Base-by-base conservation (phyloP, 331 rosid genomes). In the Pyrus hybrid region DNA sequence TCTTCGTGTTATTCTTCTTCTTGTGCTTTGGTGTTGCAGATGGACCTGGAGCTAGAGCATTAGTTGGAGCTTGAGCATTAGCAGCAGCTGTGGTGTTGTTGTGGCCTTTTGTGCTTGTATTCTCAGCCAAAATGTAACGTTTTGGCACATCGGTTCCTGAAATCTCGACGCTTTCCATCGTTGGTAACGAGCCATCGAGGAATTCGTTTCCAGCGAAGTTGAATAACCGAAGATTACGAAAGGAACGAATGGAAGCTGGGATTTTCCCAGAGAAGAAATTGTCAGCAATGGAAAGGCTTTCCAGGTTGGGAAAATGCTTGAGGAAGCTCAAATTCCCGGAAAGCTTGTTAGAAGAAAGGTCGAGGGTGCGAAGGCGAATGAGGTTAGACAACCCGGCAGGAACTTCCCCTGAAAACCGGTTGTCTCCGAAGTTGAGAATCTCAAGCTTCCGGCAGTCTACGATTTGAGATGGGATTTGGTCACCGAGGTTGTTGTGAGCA, bases 401-500 rank as follows among this genome's bases (percentile, higher is more conserved):
- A 71, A 95, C 83, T 43, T 90, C 76, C 1, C 99, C 91, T 7
- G 96, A 89, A 78, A 95, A 78, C 58, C 30, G 56, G 79, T 95
- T 95, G 76, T 73, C 71, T 10, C 73, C 56, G 35, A 95, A 87
- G 85, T 86, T 78, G 23, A 95, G 92, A 64, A 95, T 78, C 62
- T 95, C 97, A 53, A 95, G 91, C 63, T 95, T 92, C 67, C 80
- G 71, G 84, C 97, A 91, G 88, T 92, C 90, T 80, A 82, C 93
- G 9, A 95, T 83, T 33, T 80, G 79, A 18, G 82, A 1, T 10
- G 99, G 98, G 47, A 95, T 65, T 49, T 63, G 89, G 87, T 82
- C 91, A 81, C 81, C 87, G 57, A 95, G 85, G 17, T 75, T 67
- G 85, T 95, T 95, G 68, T 80, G 4, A 0, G 87, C 68, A 60